phyloP scores from a whole-genome alignment of 306 rosid species.

The Lathyrus tuberosus region DNA sequence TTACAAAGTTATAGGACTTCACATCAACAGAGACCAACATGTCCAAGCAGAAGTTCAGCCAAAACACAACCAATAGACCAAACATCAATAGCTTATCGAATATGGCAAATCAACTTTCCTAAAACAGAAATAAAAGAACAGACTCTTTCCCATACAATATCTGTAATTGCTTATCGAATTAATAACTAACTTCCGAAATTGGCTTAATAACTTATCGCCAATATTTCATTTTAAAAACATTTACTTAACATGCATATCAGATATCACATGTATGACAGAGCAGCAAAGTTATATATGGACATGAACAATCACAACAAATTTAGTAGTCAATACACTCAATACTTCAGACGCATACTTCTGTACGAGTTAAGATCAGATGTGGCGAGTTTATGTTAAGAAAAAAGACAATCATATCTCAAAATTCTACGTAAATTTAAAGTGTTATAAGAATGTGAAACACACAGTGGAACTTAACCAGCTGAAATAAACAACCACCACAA shows the following conservation, averaged over 20 bases:
- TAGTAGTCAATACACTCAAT: conserved; percentile 13
- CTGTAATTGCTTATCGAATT: too few relatives aligned
- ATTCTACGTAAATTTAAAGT: too few relatives aligned
- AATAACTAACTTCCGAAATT: too few relatives aligned
- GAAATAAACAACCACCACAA: too few relatives aligned
- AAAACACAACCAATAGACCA: conserved; percentile 99
- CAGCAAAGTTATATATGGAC: conserved; percentile 24
- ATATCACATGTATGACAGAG: too few relatives aligned
- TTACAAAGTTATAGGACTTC: conserved; percentile 10
- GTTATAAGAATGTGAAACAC: too few relatives aligned
- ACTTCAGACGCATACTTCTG: conserved; percentile 8
- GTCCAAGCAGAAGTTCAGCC: conserved; percentile 95
- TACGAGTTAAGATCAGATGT: conserved; percentile 8
- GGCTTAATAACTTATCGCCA: too few relatives aligned
- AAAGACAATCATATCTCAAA: not conserved
- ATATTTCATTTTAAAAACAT: too few relatives aligned
- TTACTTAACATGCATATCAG: too few relatives aligned
- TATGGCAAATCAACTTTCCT: conserved; percentile 19
- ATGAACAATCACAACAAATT: conserved; percentile 29
- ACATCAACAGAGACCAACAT: conserved; percentile 54
- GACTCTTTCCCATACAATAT: conserved; percentile 25
- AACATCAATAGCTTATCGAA: conserved; percentile 81
- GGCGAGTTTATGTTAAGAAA: not conserved
- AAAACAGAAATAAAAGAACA: conserved; percentile 15
- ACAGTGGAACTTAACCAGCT: too few relatives aligned